A percentile compares a stretch with the other conserved stretches of the same genome.
Conservation (phyloP, 257 asterid species). For the Lavandula angustifolia region DNA sequence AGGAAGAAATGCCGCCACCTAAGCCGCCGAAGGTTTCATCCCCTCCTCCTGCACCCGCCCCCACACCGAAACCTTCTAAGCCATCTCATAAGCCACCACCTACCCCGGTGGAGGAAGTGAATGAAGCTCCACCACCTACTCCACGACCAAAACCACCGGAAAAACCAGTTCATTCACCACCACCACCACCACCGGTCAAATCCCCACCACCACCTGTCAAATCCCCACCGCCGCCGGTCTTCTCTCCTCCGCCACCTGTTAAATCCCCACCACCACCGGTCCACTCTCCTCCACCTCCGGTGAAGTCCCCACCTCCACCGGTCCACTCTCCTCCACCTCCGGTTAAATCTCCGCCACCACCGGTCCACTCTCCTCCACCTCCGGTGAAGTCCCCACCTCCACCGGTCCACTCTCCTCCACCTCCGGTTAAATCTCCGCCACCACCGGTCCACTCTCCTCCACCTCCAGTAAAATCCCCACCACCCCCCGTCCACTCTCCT, state of each 20-base stretch:
- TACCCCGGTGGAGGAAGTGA: constrained; percentile 14
- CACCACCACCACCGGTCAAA: constrained; percentile 29
- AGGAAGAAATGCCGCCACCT: constrained; percentile 18
- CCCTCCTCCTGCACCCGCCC: constrained; percentile 23
- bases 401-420: background rate
- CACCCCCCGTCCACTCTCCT: background rate
- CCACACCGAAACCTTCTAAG: constrained; percentile 14
- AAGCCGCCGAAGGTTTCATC: constrained; percentile 18
- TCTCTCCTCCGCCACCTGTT: constrained; percentile 15
- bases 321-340: background rate
- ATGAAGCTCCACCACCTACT: constrained; percentile 9
- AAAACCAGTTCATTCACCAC: constrained; percentile 17
- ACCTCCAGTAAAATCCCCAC: background rate
- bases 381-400: background rate
- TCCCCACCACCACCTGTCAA: constrained; percentile 29
- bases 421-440: background rate
- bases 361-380: background rate
- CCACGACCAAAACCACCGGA: constrained; percentile 14
- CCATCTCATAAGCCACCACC: constrained; percentile 6
- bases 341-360: background rate
- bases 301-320: background rate
- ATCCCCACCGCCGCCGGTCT: constrained; percentile 29
- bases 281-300: background rate
- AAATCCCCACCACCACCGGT: background rate
- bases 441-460: background rate